These are phyloP conservation scores for Salvia miltiorrhiza DNA, from an alignment of 257 asterid genomes.

Conservation along the genomic window DNA sequence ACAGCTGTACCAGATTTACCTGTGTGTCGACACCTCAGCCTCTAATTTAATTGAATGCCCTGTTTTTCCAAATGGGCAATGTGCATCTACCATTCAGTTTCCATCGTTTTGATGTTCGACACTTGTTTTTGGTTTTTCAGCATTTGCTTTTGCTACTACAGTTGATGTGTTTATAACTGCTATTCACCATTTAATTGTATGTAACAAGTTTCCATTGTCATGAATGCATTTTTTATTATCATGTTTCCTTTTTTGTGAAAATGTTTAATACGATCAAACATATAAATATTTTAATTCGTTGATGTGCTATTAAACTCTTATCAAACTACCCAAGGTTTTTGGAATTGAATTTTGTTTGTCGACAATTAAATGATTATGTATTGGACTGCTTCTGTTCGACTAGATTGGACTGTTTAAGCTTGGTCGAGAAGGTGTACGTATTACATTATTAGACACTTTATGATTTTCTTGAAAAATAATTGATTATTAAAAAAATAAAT, in stretches of 20 bases:
- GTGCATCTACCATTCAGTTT: slow-evolving; percentile 43
- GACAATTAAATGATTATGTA: too few species aligned
- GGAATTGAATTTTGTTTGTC: too few species aligned
- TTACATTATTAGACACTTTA: too few species aligned
- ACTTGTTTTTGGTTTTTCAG: neutral
- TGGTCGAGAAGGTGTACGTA: too few species aligned
- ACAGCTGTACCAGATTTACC: slow-evolving; percentile 55
- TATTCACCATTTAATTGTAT: neutral
- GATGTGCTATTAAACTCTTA: too few species aligned
- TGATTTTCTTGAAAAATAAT: too few species aligned
- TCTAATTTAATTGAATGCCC: slow-evolving; percentile 55
- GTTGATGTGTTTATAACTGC: neutral
- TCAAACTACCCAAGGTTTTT: too few species aligned
- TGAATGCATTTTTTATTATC: neutral
- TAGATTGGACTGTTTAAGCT: too few species aligned
- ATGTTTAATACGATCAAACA: too few species aligned
- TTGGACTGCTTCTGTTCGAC: too few species aligned
- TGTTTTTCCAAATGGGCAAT: slow-evolving; percentile 47
- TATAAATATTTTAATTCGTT: too few species aligned
- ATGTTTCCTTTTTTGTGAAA: neutral
- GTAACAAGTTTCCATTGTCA: neutral
- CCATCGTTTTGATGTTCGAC: slow-evolving; percentile 46
- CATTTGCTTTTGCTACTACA: neutral
- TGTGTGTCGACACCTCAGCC: slow-evolving; percentile 49
- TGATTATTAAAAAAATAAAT: too few species aligned